These are phyloP conservation scores for Russula griseocarnosa DNA, from an alignment of 768 basidiomycete species.

Conservation along the genomic window DNA sequence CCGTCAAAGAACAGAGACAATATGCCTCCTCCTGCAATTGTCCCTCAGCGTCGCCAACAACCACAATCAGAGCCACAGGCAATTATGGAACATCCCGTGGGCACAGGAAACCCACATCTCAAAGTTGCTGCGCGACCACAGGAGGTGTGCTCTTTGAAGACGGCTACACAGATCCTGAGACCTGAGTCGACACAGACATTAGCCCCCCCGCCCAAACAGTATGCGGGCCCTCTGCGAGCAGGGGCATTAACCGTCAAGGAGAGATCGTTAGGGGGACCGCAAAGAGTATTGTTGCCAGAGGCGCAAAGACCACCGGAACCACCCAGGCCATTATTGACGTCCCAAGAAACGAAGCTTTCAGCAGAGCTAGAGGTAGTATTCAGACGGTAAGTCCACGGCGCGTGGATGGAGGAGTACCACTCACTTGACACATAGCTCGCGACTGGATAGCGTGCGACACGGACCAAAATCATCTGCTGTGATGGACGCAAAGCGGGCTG, in stretches of 20 bases:
- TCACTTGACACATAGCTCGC: constrained; percentile 9
- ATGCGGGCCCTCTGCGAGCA: constrained; percentile 9
- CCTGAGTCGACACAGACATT: constrained; percentile 13
- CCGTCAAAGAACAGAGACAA: constrained; percentile 11
- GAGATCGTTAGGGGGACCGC: constrained; percentile 17
- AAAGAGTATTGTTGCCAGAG: constrained; percentile 20
- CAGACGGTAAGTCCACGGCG: constrained; percentile 9
- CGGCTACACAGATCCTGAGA: constrained; percentile 16
- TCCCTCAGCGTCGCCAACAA: constrained; percentile 16
- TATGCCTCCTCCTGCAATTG: constrained; percentile 22
- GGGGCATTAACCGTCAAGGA: constrained; percentile 20
- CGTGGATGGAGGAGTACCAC: neutral
- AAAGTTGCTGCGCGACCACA: constrained; percentile 5
- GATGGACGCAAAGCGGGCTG: constrained; percentile 16
- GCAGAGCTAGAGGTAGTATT: neutral
- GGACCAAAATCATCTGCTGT: constrained; percentile 16
- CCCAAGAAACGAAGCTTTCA: constrained; percentile 2
- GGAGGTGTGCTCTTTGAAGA: constrained; percentile 5
- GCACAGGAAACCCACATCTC: neutral
- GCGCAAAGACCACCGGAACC: neutral
- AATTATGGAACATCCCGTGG: neutral
- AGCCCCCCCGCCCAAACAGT: neutral
- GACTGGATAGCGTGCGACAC: constrained; percentile 21
- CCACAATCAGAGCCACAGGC: neutral
- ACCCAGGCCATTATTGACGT: neutral